These are phyloP conservation scores for Bryum argenteum DNA, from an alignment of 225 moss, liverwort and hornwort species.

Conservation along the genomic window DNA sequence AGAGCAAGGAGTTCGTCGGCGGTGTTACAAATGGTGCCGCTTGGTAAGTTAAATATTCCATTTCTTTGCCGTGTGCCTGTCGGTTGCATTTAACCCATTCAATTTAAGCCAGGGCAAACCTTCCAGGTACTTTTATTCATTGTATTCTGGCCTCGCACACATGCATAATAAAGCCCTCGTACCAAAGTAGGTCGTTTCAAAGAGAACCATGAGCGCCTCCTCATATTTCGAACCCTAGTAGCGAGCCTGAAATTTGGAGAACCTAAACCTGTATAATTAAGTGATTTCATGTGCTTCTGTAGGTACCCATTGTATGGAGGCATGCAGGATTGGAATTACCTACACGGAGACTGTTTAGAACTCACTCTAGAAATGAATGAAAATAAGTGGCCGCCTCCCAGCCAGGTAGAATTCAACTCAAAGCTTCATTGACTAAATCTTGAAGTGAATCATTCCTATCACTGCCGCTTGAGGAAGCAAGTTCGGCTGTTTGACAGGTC, in stretches of 20 bases:
- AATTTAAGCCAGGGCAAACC: background rate
- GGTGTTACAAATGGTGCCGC: slow-evolving; percentile 91
- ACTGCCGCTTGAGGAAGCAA: background rate
- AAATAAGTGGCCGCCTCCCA: slow-evolving; percentile 71
- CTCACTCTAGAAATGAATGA: slow-evolving; percentile 86
- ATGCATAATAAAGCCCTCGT: background rate
- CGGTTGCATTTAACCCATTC: background rate
- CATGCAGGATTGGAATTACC: slow-evolving; percentile 98
- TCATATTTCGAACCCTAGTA: background rate
- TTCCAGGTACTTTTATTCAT: slow-evolving; percentile 19
- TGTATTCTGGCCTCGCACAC: background rate
- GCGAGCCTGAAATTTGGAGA: slow-evolving; percentile 11
- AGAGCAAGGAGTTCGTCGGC: slow-evolving; percentile 66
- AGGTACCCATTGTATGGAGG: slow-evolving; percentile 96
- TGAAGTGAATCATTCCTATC: background rate
- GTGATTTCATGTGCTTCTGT: slow-evolving; percentile 2
- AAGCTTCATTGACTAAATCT: background rate
- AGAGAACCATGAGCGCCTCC: slow-evolving; percentile 4
- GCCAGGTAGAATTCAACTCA: slow-evolving; percentile 45
- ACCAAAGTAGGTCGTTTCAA: slow-evolving; percentile 14
- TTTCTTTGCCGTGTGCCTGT: background rate
- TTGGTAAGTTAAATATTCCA: slow-evolving; percentile 51
- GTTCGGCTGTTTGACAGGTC: slow-evolving; percentile 51
- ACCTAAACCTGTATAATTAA: background rate
- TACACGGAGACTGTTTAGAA: slow-evolving; percentile 81